These are phyloP conservation scores for apple (Malus domestica) DNA, from an alignment of 306 rosid genomes.

Conservation along the genomic window DNA sequence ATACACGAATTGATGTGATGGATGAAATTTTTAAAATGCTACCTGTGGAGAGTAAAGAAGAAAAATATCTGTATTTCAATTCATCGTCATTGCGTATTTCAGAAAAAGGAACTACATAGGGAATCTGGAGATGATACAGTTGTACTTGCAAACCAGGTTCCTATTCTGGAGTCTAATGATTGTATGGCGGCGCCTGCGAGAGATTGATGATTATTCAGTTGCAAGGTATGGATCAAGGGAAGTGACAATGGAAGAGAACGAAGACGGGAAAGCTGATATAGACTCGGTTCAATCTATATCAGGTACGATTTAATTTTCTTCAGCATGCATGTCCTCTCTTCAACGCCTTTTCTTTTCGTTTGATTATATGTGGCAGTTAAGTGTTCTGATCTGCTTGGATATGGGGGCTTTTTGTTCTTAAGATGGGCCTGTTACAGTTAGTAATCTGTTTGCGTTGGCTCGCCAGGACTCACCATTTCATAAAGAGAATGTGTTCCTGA, in stretches of 20 bases:
- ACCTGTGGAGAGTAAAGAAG: constrained; percentile 24
- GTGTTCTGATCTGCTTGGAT: background rate
- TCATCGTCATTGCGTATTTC: constrained; percentile 12
- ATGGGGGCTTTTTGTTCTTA: background rate
- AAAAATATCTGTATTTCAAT: constrained; percentile 5
- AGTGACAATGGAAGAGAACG: constrained; percentile 34
- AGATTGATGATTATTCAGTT: constrained; percentile 22
- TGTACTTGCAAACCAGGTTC: constrained; percentile 24
- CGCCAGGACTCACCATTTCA: background rate
- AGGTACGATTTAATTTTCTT: constrained; percentile 28
- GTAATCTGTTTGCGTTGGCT: background rate
- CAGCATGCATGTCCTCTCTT: background rate
- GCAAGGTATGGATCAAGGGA: constrained; percentile 16
- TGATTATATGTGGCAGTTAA: background rate
- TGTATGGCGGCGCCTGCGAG: constrained; percentile 1
- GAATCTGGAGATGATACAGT: constrained; percentile 20
- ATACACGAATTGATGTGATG: constrained; percentile 15
- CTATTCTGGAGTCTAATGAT: constrained; percentile 19
- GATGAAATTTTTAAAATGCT: constrained; percentile 17
- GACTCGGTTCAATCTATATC: constrained; percentile 24
- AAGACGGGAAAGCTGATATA: constrained; percentile 20
- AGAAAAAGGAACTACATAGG: constrained; percentile 19
- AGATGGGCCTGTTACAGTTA: background rate
- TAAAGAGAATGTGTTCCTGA: background rate
- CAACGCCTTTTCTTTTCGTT: background rate